Base-by-base conservation (phyloP, 768 basidiomycete species). In the Lactarius psammicola region DNA sequence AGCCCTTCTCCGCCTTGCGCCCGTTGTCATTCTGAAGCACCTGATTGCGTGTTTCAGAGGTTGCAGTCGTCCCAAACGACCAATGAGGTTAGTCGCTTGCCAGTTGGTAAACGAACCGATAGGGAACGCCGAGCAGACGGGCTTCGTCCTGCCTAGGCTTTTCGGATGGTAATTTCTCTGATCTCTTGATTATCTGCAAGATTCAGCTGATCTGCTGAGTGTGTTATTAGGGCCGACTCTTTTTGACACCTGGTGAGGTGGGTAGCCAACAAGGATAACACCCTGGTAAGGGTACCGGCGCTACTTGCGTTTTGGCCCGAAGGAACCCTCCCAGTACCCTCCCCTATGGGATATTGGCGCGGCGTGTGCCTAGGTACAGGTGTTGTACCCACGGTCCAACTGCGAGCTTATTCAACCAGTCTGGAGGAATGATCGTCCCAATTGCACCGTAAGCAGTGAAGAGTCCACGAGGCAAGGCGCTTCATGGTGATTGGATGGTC, bases 41-140 rank as follows among this genome's bases (percentile, higher is more conserved):
- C 40, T 31, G 36, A 17, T 64, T 2, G 20, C 42, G 28, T 26
- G 63, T 59, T 64, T 64, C 57, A 53, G 18, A 28, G n/a, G 20
- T 30, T 18, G 38, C 3, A 28, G 15, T 34, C 8, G 8, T 40
- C 26, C 18, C 18, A 44, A 31, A 38, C 28, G 58, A 15, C 51
- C 11, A 31, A 60, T 36, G 44, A 61, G 15, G 54, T 13, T n/a
- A 15, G 11, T 26, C 10, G 33, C 2, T 34, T 26, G 13, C 15
- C 7, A 40, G 38, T 42, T 3, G 30, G 15, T 20, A 30, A 46
- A 13, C 20, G 18, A 44, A 18, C 26, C 34, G 11, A 36, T 7
- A 5, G 18, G 7, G 62, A 40, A 34, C 28, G 28, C 15, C 28
- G n/a, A 53, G 38, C 28, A 31, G n/a, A 13, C 4, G n/a, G 38